Evolutionary conservation across 2,329 filamentous ascomycete genomes (phyloP), one percentile per base, ranked within the genome.

Genomic region (Monosporascus sp.): DNA sequence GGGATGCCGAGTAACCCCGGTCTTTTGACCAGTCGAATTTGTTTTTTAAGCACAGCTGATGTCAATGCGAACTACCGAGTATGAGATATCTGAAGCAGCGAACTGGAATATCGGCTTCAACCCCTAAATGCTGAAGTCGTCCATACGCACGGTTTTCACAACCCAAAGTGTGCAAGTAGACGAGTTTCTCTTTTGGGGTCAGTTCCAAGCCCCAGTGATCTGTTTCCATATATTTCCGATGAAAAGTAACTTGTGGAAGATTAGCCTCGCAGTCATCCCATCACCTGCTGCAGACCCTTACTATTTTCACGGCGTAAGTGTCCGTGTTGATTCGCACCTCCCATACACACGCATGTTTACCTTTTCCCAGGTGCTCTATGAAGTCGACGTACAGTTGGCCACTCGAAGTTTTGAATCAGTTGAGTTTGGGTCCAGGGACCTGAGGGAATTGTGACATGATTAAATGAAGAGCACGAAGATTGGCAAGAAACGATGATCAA

Each of bases 301-400:
- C 55, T 38, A 58, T 53, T 35, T 55, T 58, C 49, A 55, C 20
- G 4, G 53, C 47, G 40, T 50, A 55, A 14, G 24, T 19, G 1
- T 50, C 7, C 2, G 22, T 22, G 22, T 54, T 37, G 20, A 53
- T 58, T 6, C 14, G 16, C 4, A 53, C 55, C 38, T 58, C 54
- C 55, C 55, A 58, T 2, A 55, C 51, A 37, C 52, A 27, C 2
- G 44, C 50, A 37, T 54, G 55, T 16, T 37, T 26, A 1, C 51
- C 47, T 2, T 40, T 43, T 0, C 51, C 54, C 3, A 55, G 2
- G 11, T 48, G 40, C 11, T 51, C 1, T 8, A 52, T 46, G 19
- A 52, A 53, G 7, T 55, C 53, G 4, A 58, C 50, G 0, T 45
- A 11, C 1, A 48, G 26, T 2, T 31, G 26, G 2, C 5, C 19